phyloP scores from a whole-genome alignment of 2,329 filamentous ascomycete genomes.

The Talaromyces sp. region DNA sequence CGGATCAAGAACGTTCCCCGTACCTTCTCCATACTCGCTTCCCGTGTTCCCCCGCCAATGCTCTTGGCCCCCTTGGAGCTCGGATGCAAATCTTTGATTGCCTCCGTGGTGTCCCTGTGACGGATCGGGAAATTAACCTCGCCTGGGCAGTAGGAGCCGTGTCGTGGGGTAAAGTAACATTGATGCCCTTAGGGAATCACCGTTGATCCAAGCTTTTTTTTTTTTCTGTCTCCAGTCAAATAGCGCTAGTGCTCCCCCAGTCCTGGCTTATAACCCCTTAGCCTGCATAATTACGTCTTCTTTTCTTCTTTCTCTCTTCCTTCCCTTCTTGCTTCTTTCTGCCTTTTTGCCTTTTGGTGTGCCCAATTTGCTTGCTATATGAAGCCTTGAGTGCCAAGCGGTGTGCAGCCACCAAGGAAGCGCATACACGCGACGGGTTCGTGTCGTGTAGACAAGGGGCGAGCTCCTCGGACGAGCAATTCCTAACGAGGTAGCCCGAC shows the following conservation, averaged over 20 bases:
- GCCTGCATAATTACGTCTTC: constrained; percentile 6
- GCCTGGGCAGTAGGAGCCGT: not conserved
- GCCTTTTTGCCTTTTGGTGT: not conserved
- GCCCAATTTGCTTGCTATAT: constrained; percentile 3
- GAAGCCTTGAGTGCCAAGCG: not conserved
- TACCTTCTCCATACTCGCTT: not conserved
- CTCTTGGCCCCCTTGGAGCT: not conserved
- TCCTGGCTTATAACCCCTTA: constrained; percentile 6
- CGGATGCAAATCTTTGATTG: not conserved
- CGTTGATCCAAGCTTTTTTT: constrained; percentile 1
- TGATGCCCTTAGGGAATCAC: not conserved
- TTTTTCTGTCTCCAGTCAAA: not conserved
- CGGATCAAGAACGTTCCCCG: not conserved
- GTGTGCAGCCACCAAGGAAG: not conserved
- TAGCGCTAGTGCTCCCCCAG: not conserved
- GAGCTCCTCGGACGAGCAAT: not conserved
- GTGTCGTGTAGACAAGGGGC: not conserved
- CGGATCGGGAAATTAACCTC: constrained; percentile 6
- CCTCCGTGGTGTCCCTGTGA: not conserved
- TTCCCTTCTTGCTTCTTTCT: constrained; percentile 1
- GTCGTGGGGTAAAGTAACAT: constrained; percentile 10
- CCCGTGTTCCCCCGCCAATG: not conserved
- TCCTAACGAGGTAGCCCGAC: not conserved
- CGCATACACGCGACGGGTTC: not conserved
- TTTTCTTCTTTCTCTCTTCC: not conserved